These are phyloP conservation scores for Aquilaria agallochum DNA, from an alignment of 441 rosid species.

Conservation along the genomic window DNA sequence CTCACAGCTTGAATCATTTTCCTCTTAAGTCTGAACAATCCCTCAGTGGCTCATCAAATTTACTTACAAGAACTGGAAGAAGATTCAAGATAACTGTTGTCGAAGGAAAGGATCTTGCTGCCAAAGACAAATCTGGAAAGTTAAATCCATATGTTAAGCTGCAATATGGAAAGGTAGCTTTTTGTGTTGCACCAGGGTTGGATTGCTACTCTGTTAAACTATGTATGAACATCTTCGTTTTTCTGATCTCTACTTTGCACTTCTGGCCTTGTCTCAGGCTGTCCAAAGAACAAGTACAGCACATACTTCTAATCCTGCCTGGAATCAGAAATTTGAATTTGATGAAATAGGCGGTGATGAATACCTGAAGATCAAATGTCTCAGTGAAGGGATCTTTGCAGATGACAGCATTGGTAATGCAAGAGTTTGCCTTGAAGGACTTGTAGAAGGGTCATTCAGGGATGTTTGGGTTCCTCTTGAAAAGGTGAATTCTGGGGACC, in stretches of 20 bases:
- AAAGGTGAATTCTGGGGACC: conserved; percentile 85
- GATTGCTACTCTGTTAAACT: conserved; percentile 8
- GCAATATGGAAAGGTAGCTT: conserved; percentile 86
- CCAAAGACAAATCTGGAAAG: conserved; percentile 64
- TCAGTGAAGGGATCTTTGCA: conserved; percentile 71
- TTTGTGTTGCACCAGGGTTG: conserved; percentile 3
- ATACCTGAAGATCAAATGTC: conserved; percentile 77
- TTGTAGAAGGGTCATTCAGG: conserved; percentile 58
- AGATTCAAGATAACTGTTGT: conserved; percentile 54
- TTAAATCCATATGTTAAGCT: conserved; percentile 70
- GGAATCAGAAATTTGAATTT: conserved; percentile 83
- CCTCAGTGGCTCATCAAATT: conserved; percentile 47
- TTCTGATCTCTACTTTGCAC: conserved; percentile 6
- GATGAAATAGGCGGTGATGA: conserved; percentile 87
- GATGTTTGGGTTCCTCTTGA: conserved; percentile 93
- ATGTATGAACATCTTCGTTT: neutral
- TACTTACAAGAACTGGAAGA: conserved; percentile 65
- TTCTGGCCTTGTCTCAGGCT: conserved; percentile 34
- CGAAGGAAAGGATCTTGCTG: conserved; percentile 63
- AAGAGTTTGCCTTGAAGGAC: conserved; percentile 81
- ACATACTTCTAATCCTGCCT: conserved; percentile 38
- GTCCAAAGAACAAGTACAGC: conserved; percentile 63
- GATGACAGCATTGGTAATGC: conserved; percentile 85
- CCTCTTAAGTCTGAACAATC: conserved; percentile 40
- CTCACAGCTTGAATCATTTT: conserved; percentile 55